Evolutionary conservation across 1,284 basidiomycete species (phyloP).

Genomic region (Cryptococcus jaspeensis): DNA sequence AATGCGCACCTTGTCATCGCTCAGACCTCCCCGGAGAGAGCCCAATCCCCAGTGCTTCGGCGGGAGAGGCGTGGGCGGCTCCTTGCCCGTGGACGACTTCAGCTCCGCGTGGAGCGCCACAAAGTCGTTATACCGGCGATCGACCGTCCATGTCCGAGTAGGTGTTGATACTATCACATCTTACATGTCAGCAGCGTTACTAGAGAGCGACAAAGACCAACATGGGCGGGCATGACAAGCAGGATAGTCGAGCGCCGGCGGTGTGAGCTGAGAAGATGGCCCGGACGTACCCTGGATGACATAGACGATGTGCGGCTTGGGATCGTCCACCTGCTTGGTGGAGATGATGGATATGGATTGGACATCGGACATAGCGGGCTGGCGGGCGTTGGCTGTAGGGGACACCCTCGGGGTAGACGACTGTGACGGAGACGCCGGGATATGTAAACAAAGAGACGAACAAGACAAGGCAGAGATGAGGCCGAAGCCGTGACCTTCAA

Average conservation of each 20-base stretch:
- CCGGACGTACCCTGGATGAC: conserved; percentile 44
- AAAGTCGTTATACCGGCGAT: conserved; percentile 92
- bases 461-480: neutral
- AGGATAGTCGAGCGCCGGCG: neutral
- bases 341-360: conserved; percentile 48
- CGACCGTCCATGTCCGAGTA: conserved; percentile 81
- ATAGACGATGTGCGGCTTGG: conserved; percentile 49
- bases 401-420: too few species aligned
- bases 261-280: neutral
- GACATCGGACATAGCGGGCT: conserved; percentile 42
- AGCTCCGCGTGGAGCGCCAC: conserved; percentile 79
- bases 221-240: neutral
- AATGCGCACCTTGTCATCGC: conserved; percentile 49
- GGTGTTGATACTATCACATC: conserved; percentile 45
- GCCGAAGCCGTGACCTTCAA: too few species aligned
- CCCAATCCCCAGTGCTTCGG: conserved; percentile 72
- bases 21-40: conserved; percentile 25
- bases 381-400: neutral
- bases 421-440: too few species aligned
- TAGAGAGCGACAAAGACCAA: too few species aligned
- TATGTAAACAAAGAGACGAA: neutral
- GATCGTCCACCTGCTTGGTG: conserved; percentile 43
- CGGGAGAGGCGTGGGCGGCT: conserved; percentile 73
- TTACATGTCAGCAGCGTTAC: neutral
- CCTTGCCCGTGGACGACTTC: conserved; percentile 64